Conservation (phyloP, 768 basidiomycete species). For the Gyrodon lividus region DNA sequence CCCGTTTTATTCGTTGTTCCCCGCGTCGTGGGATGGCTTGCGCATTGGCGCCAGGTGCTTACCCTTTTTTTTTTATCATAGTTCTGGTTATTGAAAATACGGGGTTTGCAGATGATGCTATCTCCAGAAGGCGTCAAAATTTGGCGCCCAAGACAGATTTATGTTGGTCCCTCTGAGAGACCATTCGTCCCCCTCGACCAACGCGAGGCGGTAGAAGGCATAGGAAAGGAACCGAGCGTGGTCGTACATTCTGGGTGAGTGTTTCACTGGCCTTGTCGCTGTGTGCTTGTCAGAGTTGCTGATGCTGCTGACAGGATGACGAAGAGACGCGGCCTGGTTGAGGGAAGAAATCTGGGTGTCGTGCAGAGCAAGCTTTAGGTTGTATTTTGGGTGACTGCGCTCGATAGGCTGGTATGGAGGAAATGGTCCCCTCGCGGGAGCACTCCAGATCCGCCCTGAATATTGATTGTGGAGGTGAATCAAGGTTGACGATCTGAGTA, state of each 20-base stretch:
- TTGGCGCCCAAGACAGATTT: conserved; percentile 88
- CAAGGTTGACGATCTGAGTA: no score
- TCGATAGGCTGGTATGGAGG: no score
- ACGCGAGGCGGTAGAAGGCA: conserved; percentile 53
- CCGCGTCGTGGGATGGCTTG: conserved; percentile 89
- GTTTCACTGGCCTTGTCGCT: neutral
- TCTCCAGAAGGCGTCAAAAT: conserved; percentile 89
- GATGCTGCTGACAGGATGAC: conserved; percentile 24
- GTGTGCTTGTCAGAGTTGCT: neutral
- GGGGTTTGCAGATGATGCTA: conserved; percentile 74
- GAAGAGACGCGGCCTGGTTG: conserved; percentile 31
- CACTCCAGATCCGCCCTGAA: no score
- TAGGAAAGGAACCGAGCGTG: conserved; percentile 56
- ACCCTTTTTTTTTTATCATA: neutral
- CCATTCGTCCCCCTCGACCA: conserved; percentile 69
- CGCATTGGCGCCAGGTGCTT: conserved; percentile 83
- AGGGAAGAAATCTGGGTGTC: conserved; percentile 13
- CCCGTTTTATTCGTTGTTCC: conserved; percentile 92
- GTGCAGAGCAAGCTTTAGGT: conserved; percentile 28
- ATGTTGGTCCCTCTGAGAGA: conserved; percentile 71
- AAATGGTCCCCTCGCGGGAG: no score
- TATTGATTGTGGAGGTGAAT: no score
- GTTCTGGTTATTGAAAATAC: conserved; percentile 5
- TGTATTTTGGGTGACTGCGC: no score
- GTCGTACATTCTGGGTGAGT: conserved; percentile 78